phyloP scores from a whole-genome alignment of 169 alveolate species.

The Babesia bigemina region DNA sequence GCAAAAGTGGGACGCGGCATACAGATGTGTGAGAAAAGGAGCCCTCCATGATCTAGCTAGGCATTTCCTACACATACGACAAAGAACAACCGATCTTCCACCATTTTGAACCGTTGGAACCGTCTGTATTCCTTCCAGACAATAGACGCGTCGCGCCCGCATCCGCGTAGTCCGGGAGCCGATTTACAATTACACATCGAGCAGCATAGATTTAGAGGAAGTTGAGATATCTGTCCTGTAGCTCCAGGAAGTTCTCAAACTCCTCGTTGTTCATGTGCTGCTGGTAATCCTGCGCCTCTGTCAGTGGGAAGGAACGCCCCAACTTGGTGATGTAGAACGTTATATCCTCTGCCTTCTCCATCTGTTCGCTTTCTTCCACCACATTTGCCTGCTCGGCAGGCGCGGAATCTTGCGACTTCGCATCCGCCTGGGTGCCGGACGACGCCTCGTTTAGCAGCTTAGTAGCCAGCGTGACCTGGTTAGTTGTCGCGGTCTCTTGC shows the following conservation, averaged over 20 bases:
- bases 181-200: too few relatives aligned
- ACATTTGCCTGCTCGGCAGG: background rate
- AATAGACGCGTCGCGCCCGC: too few relatives aligned
- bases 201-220: constrained; percentile 16
- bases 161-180: too few relatives aligned
- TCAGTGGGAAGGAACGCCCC: constrained; percentile 23
- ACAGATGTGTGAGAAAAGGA: background rate
- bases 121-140: too few relatives aligned
- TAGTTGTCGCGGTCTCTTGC: background rate
- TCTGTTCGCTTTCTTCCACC: background rate
- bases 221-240: constrained; percentile 65
- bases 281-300: constrained; percentile 63
- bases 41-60: background rate
- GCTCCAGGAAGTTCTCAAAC: constrained; percentile 69
- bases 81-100: too few relatives aligned
- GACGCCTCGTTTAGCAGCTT: background rate
- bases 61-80: too few relatives aligned
- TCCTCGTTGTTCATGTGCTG: constrained; percentile 66
- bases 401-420: background rate
- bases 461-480: background rate
- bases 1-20: background rate
- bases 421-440: background rate
- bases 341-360: constrained; percentile 4
- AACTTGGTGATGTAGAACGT: constrained; percentile 21
- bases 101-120: too few relatives aligned